Conservation (phyloP, 352 stramenopile genomes). For the Labyrinthula sp. region DNA sequence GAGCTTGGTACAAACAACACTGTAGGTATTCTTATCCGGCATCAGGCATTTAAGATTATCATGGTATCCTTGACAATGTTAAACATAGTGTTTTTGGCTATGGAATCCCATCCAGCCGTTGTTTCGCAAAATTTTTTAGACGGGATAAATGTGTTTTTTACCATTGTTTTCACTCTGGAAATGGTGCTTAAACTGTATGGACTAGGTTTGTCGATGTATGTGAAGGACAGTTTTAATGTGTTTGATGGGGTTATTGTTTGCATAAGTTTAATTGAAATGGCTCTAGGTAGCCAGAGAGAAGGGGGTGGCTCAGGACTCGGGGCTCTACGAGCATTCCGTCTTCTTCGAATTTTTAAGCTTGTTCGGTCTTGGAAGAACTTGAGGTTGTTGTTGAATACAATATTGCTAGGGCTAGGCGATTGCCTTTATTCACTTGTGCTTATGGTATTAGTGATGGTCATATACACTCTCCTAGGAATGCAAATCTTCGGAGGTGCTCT, state of each 20-base stretch:
- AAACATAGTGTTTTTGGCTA: slow-evolving; percentile 53
- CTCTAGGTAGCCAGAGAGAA: slow-evolving; percentile 3
- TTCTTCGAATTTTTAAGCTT: slow-evolving; percentile 55
- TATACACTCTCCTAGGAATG: slow-evolving; percentile 36
- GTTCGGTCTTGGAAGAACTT: slow-evolving; percentile 67
- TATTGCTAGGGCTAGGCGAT: slow-evolving; percentile 62
- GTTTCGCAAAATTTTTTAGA: slow-evolving; percentile 33
- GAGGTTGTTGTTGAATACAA: slow-evolving; percentile 63
- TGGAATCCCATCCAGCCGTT: slow-evolving; percentile 50
- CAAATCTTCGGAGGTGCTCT: slow-evolving; percentile 34
- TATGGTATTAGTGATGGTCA: slow-evolving; percentile 49
- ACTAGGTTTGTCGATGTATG: slow-evolving; percentile 49
- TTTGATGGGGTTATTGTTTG: slow-evolving; percentile 45
- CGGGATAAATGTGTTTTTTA: slow-evolving; percentile 38
- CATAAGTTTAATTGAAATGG: slow-evolving; percentile 30
- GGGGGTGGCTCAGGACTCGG: slow-evolving; percentile 23
- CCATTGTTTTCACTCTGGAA: slow-evolving; percentile 42
- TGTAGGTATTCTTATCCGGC: slow-evolving; percentile 33
- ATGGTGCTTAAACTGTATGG: slow-evolving; percentile 55
- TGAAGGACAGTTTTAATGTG: slow-evolving; percentile 41
- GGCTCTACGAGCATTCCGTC: slow-evolving; percentile 33
- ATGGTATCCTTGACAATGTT: slow-evolving; percentile 41
- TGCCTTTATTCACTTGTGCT: slow-evolving; percentile 76
- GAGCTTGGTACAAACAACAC: no score
- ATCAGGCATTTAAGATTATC: background rate